These are phyloP conservation scores for Carallia pectinifolia DNA, from an alignment of 345 rosid genomes.

Conservation along the genomic window DNA sequence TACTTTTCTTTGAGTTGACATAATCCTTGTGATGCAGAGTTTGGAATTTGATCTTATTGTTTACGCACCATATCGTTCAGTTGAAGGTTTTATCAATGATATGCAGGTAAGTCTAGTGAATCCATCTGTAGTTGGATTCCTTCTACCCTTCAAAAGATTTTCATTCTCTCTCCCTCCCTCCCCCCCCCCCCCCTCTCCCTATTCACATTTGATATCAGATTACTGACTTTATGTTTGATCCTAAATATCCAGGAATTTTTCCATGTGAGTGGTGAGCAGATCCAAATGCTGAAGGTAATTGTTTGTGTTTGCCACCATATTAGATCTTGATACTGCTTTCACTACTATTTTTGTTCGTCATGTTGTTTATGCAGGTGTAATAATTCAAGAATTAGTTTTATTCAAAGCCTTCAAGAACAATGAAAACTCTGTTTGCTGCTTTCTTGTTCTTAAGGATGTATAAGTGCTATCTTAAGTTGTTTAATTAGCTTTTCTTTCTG, in stretches of 20 bases:
- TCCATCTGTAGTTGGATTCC: neutral
- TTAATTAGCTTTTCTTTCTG: no score
- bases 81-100: constrained; percentile 81
- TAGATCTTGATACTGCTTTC: neutral
- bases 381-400: no score
- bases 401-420: no score
- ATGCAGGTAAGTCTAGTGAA: constrained; percentile 52
- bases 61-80: constrained; percentile 81
- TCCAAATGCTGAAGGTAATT: constrained; percentile 62
- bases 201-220: neutral
- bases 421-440: no score
- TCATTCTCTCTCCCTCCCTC: no score
- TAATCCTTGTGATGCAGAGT: constrained; percentile 51
- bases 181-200: no score
- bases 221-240: constrained; percentile 20
- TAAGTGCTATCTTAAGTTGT: no score
- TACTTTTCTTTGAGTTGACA: constrained; percentile 7
- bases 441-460: no score
- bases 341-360: neutral
- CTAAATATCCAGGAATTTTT: constrained; percentile 52
- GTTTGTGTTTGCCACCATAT: neutral
- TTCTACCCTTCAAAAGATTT: neutral
- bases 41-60: constrained; percentile 27
- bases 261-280: constrained; percentile 49
- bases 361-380: neutral